Evolutionary conservation across 2,329 filamentous ascomycete genomes (phyloP), one percentile per base, ranked within the genome.

Genomic region (Pyricularia pennisetigena): DNA sequence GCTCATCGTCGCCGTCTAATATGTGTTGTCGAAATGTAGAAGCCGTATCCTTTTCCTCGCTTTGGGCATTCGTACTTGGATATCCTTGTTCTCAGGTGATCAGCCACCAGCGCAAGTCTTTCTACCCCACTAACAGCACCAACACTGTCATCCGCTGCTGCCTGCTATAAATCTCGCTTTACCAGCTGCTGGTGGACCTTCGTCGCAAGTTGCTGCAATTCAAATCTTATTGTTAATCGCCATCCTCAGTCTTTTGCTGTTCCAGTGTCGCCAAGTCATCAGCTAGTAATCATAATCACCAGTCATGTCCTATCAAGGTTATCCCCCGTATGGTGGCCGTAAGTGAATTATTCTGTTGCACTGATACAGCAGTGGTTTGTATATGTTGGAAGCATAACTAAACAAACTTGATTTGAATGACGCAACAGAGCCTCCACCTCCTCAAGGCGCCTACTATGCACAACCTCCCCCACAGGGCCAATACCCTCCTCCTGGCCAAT

Each of bases 301-400:
- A 64, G 30, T 30, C 28, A 79, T 79, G 77, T 78, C 77, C 64
- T 78, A 78, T 69, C 72, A 68, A 67, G 74, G 72, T 41, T 78
- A 79, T 49, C 75, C 75, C 24, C 74, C 77, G 30, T 79, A 78
- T 69, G 75, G 76, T 69, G 64, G 32, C n/a, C 77, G 77, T 78
- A 71, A 73, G 77, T 76, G 14, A 23, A 64, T 57, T 41, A 2
- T 16, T 57, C 0, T 20, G 1, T 41, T 10, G n/a, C 26, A 32
- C 65, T 10, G 65, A 41, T 24, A 14, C n/a, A 23, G 20, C 57
- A 32, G 26, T 14, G 6, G 5, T 41, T 30, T 14, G 32, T n/a
- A 14, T 2, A 8, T 20, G n/a, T 54, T n/a, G 62, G 26, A 29
- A 30, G 16, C 29, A 4, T 61, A 41, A 6, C 28, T 30, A 6